Conservation (phyloP, 2,329 filamentous ascomycete species). For the Monosporascus sp. region DNA sequence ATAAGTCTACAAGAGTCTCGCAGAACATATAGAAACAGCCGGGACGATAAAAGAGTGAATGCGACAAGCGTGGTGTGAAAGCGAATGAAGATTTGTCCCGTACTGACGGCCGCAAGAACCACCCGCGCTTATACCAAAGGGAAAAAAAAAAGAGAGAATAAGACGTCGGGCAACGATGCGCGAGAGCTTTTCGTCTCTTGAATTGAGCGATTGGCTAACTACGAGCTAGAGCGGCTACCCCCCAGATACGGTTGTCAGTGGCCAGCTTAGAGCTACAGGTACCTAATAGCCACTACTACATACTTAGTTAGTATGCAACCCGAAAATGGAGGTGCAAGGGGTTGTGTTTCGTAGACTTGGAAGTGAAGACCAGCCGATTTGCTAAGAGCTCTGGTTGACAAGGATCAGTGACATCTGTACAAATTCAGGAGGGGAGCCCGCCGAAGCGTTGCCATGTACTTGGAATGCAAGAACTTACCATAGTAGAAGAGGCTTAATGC, state of each 20-base stretch:
- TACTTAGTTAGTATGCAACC: neutral
- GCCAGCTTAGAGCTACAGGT: neutral
- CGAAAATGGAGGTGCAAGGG: neutral
- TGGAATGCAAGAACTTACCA: too few relatives aligned
- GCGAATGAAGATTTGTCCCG: neutral
- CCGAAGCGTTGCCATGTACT: too few relatives aligned
- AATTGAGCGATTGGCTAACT: neutral
- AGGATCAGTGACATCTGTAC: neutral
- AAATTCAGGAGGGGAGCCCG: neutral
- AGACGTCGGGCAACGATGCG: neutral
- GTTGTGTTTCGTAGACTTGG: neutral
- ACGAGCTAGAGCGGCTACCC: neutral
- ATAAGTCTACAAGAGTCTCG: slow-evolving; percentile 14
- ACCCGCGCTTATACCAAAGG: neutral
- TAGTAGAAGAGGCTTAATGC: neutral
- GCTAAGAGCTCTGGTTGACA: neutral
- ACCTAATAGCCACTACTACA: too few relatives aligned
- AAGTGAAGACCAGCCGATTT: neutral
- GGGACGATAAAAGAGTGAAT: slow-evolving; percentile 16
- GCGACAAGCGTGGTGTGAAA: slow-evolving; percentile 7
- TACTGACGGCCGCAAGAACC: neutral
- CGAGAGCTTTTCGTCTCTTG: neutral
- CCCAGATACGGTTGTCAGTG: neutral
- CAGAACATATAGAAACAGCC: slow-evolving; percentile 16
- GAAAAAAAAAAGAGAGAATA: neutral